Conservation (phyloP, 305 asterid species). For the Fraxinus angustifolia region DNA sequence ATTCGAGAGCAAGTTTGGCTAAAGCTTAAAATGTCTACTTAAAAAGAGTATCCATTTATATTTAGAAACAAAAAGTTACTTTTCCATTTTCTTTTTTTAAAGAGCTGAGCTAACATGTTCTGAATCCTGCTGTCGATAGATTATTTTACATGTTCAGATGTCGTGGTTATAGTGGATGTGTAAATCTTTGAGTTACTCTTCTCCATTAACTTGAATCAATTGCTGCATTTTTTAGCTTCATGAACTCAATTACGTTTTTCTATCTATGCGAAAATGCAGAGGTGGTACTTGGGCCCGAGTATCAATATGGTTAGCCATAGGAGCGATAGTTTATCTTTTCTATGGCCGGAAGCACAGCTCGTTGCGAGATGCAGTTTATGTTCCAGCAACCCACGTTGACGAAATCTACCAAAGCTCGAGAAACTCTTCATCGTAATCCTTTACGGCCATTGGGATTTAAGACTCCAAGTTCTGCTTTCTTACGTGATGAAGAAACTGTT, state of each 20-base stretch:
- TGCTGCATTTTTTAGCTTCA: neutral
- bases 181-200: neutral
- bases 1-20: neutral
- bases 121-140: neutral
- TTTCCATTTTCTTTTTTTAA: too few relatives aligned
- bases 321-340: slow-evolving; percentile 50
- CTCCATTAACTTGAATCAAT: neutral
- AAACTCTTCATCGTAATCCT: slow-evolving; percentile 29
- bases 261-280: slow-evolving; percentile 36
- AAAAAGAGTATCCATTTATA: neutral
- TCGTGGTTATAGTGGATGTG: neutral
- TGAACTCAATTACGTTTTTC: neutral
- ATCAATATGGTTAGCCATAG: slow-evolving; percentile 69
- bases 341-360: slow-evolving; percentile 80
- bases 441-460: neutral
- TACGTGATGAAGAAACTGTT: slow-evolving; percentile 6
- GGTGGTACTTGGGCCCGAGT: slow-evolving; percentile 82
- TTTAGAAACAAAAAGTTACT: neutral
- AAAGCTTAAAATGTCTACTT: neutral
- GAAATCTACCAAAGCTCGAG: slow-evolving; percentile 62
- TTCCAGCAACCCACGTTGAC: slow-evolving; percentile 75
- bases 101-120: neutral
- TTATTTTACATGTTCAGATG: neutral
- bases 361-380: slow-evolving; percentile 65
- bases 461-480: neutral